Evolutionary conservation across 495 filamentous ascomycete genomes (phyloP).

Genomic region (Mycothermus thermophilus): DNA sequence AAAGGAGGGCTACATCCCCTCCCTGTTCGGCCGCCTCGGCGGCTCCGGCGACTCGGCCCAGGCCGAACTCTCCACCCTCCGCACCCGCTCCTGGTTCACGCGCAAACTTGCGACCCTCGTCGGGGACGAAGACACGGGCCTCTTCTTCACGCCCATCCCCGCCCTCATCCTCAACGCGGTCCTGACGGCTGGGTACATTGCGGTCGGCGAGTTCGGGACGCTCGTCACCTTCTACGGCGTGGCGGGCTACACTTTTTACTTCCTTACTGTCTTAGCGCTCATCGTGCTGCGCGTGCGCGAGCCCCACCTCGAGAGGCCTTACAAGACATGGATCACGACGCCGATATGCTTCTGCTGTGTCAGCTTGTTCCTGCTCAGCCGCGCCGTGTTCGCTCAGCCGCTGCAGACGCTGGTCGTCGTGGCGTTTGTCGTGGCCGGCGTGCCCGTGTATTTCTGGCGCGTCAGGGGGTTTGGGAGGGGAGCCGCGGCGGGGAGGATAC

Average conservation of each 20-base stretch:
- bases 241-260: constrained; percentile 93
- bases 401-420: constrained; percentile 76
- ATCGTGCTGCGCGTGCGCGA: constrained; percentile 84
- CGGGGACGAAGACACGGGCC: constrained; percentile 45
- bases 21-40: constrained; percentile 71
- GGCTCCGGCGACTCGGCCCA: constrained; percentile 38
- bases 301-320: constrained; percentile 75
- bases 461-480: constrained; percentile 41
- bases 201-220: constrained; percentile 80
- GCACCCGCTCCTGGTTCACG: constrained; percentile 44
- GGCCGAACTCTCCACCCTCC: constrained; percentile 28
- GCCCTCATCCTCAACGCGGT: constrained; percentile 69
- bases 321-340: constrained; percentile 89
- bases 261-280: constrained; percentile 82
- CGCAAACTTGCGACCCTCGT: constrained; percentile 43
- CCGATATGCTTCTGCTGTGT: constrained; percentile 98
- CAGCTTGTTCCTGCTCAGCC: constrained; percentile 75
- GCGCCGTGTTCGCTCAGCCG: constrained; percentile 82
- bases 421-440: constrained; percentile 64
- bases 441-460: constrained; percentile 82
- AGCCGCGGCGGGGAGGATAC: constrained; percentile 26
- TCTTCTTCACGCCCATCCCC: constrained; percentile 80
- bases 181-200: constrained; percentile 61
- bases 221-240: constrained; percentile 95
- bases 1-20: constrained; percentile 87